A percentile compares a stretch with the other conserved stretches of the same genome.
Evolutionary conservation across 1,139 yeast genomes (phyloP).

Genomic region (Diutina neorugosa): DNA sequence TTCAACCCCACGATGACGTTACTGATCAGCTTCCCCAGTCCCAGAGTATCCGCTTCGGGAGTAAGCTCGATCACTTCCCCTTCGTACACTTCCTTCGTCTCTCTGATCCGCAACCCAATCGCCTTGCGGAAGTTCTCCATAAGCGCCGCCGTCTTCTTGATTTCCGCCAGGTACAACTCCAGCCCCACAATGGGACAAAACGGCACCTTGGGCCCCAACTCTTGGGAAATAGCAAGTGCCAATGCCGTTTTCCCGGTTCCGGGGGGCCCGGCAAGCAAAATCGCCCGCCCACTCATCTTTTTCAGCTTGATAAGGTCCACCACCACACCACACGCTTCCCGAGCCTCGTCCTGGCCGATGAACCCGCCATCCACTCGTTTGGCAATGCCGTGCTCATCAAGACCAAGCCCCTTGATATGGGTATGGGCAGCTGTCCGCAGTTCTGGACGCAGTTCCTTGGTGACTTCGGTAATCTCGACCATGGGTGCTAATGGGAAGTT

Average conservation of each 20-base stretch:
- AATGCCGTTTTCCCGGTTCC: constrained; percentile 98
- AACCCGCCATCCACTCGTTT: constrained; percentile 85
- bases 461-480: constrained; percentile 82
- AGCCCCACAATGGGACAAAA: constrained; percentile 96
- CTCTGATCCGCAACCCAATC: constrained; percentile 90
- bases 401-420: constrained; percentile 89
- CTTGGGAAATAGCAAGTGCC: constrained; percentile 93
- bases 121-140: constrained; percentile 98
- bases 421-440: constrained; percentile 94
- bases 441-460: constrained; percentile 45
- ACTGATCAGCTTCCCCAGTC: constrained; percentile 91
- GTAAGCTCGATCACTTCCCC: constrained; percentile 96
- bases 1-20: constrained; percentile 92
- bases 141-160: constrained; percentile 89
- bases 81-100: constrained; percentile 95
- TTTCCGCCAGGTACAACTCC: constrained; percentile 93
- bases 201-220: constrained; percentile 96
- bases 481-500: constrained; percentile 19
- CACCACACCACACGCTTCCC: constrained; percentile 95
- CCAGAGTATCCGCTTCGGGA: constrained; percentile 95
- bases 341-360: constrained; percentile 87
- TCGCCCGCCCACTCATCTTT: constrained; percentile 94
- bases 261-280: constrained; percentile 91
- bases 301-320: constrained; percentile 90
- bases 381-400: constrained; percentile 84